Evolutionary conservation across 2,329 filamentous ascomycete genomes (phyloP).

Genomic region (Rhinocladiella mackenziei): DNA sequence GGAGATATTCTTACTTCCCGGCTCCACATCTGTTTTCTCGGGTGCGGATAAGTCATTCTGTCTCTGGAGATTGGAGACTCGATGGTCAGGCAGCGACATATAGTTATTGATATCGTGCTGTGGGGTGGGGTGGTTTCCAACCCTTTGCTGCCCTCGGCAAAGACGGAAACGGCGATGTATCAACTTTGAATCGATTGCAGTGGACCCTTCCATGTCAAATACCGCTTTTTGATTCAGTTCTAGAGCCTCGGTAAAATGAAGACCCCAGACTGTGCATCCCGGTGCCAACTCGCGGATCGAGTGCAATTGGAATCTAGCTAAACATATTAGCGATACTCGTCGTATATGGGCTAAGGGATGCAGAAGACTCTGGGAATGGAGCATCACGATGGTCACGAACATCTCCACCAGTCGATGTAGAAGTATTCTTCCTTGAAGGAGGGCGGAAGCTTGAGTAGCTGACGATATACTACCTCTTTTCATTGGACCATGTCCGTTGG

Average conservation of each 20-base stretch:
- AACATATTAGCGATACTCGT: neutral
- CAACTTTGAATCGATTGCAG: neutral
- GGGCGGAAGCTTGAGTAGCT: too few relatives aligned
- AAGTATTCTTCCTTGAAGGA: too few relatives aligned
- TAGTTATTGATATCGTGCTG: neutral
- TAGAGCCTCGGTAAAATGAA: neutral
- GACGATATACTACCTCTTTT: too few relatives aligned
- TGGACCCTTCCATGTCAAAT: neutral
- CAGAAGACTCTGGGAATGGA: neutral
- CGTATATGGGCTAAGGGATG: neutral
- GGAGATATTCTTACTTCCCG: neutral
- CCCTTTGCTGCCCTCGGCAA: neutral
- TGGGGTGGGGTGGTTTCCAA: neutral
- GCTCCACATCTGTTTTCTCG: neutral
- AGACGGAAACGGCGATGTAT: neutral
- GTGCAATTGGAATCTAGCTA: neutral
- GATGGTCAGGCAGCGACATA: conserved; percentile 2
- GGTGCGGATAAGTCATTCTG: neutral
- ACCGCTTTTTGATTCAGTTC: neutral
- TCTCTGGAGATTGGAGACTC: neutral
- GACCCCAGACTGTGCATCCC: neutral
- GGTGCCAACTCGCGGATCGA: neutral
- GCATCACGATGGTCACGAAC: too few relatives aligned
- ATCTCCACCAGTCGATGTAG: too few relatives aligned
- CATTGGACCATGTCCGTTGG: too few relatives aligned